These are phyloP conservation scores for Lyophyllum shimeji DNA, from an alignment of 768 basidiomycete genomes.

Conservation along the genomic window DNA sequence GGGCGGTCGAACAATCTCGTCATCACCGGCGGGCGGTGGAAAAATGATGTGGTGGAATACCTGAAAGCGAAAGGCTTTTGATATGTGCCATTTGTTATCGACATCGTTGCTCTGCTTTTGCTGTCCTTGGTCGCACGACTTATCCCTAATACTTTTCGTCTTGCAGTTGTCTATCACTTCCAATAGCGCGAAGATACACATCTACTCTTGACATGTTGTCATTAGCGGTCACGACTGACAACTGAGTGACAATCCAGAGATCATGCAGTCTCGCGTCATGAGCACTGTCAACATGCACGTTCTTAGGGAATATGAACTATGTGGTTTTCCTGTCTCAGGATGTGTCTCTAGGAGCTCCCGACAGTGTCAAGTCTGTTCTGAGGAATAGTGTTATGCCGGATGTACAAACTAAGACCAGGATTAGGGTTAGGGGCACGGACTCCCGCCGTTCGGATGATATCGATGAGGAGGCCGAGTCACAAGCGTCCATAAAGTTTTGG, in stretches of 20 bases:
- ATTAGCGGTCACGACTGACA: too few relatives aligned
- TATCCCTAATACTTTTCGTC: conserved; percentile 4
- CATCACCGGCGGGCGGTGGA: conserved; percentile 66
- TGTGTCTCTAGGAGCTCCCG: too few relatives aligned
- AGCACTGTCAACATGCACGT: not conserved
- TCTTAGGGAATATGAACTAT: not conserved
- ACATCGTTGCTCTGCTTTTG: conserved; percentile 10
- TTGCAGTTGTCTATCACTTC: not conserved
- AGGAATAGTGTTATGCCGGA: not conserved
- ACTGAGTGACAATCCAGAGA: not conserved
- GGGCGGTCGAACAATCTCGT: conserved; percentile 51
- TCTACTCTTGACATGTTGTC: not conserved
- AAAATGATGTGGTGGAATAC: conserved; percentile 60
- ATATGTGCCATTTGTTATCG: conserved; percentile 4
- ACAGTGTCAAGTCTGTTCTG: not conserved
- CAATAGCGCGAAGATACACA: not conserved
- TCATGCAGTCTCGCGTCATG: not conserved
- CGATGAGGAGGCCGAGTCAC: conserved; percentile 18
- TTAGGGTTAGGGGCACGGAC: conserved; percentile 30
- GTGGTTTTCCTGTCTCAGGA: not conserved
- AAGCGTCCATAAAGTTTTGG: conserved; percentile 6
- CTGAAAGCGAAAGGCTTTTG: conserved; percentile 66
- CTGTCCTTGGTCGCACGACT: conserved; percentile 7
- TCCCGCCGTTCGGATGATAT: conserved; percentile 13
- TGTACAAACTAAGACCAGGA: conserved; percentile 12